Conservation (phyloP, 257 asterid species). For the Eustoma russellianum region DNA sequence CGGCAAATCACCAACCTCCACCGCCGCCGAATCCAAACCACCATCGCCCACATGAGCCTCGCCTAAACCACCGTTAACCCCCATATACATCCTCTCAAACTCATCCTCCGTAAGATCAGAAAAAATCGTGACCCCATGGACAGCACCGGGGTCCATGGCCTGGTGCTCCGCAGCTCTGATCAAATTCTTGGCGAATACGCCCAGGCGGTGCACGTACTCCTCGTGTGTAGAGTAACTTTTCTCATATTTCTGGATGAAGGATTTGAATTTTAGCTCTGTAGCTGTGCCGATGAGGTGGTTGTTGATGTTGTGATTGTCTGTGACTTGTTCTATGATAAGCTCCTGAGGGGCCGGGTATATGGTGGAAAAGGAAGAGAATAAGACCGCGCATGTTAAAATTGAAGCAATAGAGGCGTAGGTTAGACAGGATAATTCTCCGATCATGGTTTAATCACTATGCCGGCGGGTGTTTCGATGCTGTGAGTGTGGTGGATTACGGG, state of each 20-base stretch:
- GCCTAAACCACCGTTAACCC: constrained; percentile 37
- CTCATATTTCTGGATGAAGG: constrained; percentile 43
- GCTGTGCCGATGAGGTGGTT: constrained; percentile 53
- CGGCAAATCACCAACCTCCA: constrained; percentile 58
- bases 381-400: constrained; percentile 41
- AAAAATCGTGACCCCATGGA: constrained; percentile 75
- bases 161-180: constrained; percentile 80
- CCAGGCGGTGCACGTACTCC: constrained; percentile 86
- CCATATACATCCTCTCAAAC: constrained; percentile 70
- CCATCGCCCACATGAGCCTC: neutral
- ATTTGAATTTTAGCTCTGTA: constrained; percentile 53
- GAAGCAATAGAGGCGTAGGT: constrained; percentile 20
- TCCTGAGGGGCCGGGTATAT: constrained; percentile 22
- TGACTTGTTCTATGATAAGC: constrained; percentile 56
- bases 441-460: neutral
- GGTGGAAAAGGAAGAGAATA: neutral
- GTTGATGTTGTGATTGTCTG: constrained; percentile 29
- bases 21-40: constrained; percentile 23
- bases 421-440: constrained; percentile 28
- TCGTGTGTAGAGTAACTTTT: constrained; percentile 45
- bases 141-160: constrained; percentile 80
- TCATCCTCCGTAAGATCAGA: constrained; percentile 62
- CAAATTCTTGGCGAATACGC: constrained; percentile 58
- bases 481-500: too few species aligned
- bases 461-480: too few species aligned